These are phyloP conservation scores for Sporisorium iseilematis-ciliati DNA, from an alignment of 1,284 basidiomycete species.

Conservation along the genomic window DNA sequence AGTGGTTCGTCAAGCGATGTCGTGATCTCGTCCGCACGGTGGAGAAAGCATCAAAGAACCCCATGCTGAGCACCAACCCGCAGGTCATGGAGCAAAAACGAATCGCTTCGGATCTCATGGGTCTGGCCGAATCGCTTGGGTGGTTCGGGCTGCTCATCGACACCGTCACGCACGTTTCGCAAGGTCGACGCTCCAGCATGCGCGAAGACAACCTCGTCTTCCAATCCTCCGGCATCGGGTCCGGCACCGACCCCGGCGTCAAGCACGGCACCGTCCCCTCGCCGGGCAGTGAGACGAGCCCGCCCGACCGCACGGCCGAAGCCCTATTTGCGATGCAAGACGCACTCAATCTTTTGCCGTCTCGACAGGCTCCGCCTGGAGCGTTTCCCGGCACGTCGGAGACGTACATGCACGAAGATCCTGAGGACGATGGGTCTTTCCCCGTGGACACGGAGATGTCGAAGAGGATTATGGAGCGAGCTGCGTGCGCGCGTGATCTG, in stretches of 20 bases:
- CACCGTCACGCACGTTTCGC: constrained; percentile 47
- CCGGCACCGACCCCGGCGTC: constrained; percentile 41
- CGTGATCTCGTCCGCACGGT: constrained; percentile 38
- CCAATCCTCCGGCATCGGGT: constrained; percentile 34
- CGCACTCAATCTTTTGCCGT: constrained; percentile 39
- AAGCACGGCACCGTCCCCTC: constrained; percentile 22
- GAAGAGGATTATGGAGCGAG: constrained; percentile 48
- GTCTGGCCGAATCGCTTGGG: constrained; percentile 46
- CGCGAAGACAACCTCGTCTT: constrained; percentile 46
- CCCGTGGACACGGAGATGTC: constrained; percentile 53
- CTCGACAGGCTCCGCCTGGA: constrained; percentile 47
- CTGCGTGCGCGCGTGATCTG: constrained; percentile 45
- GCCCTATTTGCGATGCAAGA: constrained; percentile 52
- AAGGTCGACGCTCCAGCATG: constrained; percentile 43
- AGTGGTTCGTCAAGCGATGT: constrained; percentile 48
- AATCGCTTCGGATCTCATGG: constrained; percentile 46
- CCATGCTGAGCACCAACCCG: constrained; percentile 27
- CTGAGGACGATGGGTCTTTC: constrained; percentile 33
- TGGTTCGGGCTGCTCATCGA: constrained; percentile 55
- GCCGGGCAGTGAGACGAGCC: constrained; percentile 13
- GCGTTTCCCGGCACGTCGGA: constrained; percentile 49
- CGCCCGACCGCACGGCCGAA: constrained; percentile 40
- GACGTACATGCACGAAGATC: constrained; percentile 48
- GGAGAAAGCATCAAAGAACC: constrained; percentile 40
- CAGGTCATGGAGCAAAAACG: constrained; percentile 34